A percentile compares a stretch with the other conserved stretches of the same genome.
These are phyloP conservation scores for Halenospora varia DNA, from an alignment of 495 filamentous ascomycete species.

Conservation along the genomic window DNA sequence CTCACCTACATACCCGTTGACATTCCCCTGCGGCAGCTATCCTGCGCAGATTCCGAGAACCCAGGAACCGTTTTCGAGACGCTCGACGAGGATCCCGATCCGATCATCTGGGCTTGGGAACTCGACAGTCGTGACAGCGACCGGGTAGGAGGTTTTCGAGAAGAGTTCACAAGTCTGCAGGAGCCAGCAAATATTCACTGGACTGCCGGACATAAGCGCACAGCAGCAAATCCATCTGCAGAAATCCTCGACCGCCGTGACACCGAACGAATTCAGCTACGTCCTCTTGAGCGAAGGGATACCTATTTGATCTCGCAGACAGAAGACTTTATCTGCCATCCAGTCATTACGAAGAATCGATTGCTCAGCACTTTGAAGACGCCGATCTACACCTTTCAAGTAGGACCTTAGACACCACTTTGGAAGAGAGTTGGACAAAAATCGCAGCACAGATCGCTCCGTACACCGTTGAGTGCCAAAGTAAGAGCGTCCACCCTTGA, in stretches of 20 bases:
- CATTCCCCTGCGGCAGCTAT: slow-evolving; percentile 15
- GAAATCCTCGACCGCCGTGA: neutral
- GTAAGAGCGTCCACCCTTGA: slow-evolving; percentile 2
- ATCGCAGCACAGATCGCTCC: slow-evolving; percentile 4
- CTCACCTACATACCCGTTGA: slow-evolving; percentile 18
- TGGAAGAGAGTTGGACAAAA: slow-evolving; percentile 6
- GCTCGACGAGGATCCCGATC: slow-evolving; percentile 2
- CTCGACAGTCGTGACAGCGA: neutral
- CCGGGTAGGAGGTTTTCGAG: slow-evolving; percentile 2
- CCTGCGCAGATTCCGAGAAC: slow-evolving; percentile 11
- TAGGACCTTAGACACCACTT: neutral
- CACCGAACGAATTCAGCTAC: neutral
- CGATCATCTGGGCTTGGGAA: slow-evolving; percentile 5
- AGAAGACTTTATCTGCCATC: slow-evolving; percentile 1
- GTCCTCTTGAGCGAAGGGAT: neutral
- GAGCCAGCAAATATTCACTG: neutral
- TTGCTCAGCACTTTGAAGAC: slow-evolving; percentile 2
- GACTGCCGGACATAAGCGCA: neutral
- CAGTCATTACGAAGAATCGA: slow-evolving; percentile 1
- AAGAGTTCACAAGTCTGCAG: slow-evolving; percentile 3
- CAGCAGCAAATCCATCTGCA: slow-evolving; percentile 2
- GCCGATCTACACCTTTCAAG: too few relatives aligned
- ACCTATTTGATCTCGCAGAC: slow-evolving; percentile 10
- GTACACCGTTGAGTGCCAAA: neutral
- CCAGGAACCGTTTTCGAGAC: neutral